Conservation (phyloP, 805 yeast genomes). For the Kregervanrija pseudodelftensis region DNA sequence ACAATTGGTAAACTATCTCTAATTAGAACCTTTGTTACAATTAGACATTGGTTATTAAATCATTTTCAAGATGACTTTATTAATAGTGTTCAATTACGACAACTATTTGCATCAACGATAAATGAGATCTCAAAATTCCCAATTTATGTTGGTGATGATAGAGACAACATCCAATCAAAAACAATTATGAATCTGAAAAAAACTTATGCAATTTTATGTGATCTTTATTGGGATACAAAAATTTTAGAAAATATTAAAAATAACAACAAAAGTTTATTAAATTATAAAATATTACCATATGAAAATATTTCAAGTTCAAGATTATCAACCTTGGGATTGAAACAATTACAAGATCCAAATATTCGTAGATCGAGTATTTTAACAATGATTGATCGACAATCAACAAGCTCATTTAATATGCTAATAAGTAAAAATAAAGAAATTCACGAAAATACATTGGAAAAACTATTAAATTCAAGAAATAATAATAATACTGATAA, state of each 20-base stretch:
- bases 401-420: conserved; percentile 19
- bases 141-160: conserved; percentile 10
- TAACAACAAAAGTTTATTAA: conserved; percentile 14
- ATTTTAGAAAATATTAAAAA: conserved; percentile 13
- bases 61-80: conserved; percentile 83
- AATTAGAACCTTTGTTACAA: conserved; percentile 75
- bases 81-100: conserved; percentile 40
- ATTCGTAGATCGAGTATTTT: conserved; percentile 35
- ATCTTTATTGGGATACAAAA: conserved; percentile 26
- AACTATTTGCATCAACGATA: conserved; percentile 33
- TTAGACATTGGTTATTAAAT: conserved; percentile 86
- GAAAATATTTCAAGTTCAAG: conserved; percentile 25
- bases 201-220: conserved; percentile 25
- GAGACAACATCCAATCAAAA: conserved; percentile 17
- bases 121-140: conserved; percentile 30
- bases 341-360: conserved; percentile 32
- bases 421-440: conserved; percentile 1
- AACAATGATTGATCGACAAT: conserved; percentile 25
- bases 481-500: too few relatives aligned
- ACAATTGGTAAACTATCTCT: conserved; percentile 59
- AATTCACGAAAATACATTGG: too few relatives aligned
- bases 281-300: conserved; percentile 19
- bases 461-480: too few relatives aligned
- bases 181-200: conserved; percentile 29
- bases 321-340: conserved; percentile 31